Evolutionary conservation across 2,329 filamentous ascomycete genomes (phyloP).

Genomic region (Aspergillus hiratsukae): DNA sequence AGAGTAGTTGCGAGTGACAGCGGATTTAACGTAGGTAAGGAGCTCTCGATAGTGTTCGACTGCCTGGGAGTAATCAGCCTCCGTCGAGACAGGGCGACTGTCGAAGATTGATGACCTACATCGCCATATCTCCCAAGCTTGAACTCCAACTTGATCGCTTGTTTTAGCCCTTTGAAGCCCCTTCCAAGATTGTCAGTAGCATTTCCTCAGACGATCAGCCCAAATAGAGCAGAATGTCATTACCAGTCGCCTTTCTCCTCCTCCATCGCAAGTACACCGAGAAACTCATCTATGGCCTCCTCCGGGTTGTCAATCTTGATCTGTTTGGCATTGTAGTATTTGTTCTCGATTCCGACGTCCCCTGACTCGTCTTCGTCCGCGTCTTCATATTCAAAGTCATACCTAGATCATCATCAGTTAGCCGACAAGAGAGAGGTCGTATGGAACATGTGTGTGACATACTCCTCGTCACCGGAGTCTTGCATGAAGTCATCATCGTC

Average conservation of each 20-base stretch:
- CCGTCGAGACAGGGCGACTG: not conserved
- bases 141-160: constrained; percentile 96
- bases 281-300: constrained; percentile 85
- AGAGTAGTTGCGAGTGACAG: constrained; percentile 95
- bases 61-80: constrained; percentile 52
- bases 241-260: constrained; percentile 91
- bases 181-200: constrained; percentile 29
- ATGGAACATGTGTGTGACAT: constrained; percentile 24
- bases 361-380: constrained; percentile 83
- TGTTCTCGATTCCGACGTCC: constrained; percentile 96
- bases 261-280: constrained; percentile 80
- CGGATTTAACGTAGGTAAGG: constrained; percentile 93
- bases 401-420: constrained; percentile 46
- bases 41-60: constrained; percentile 91
- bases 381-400: constrained; percentile 97
- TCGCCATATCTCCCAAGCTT: constrained; percentile 82
- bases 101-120: constrained; percentile 45
- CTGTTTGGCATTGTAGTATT: constrained; percentile 99
- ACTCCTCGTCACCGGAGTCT: constrained; percentile 84
- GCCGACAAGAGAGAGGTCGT: constrained; percentile 4
- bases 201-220: constrained; percentile 12
- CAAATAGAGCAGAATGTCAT: constrained; percentile 4
- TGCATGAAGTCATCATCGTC: constrained; percentile 92
- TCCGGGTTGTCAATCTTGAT: constrained; percentile 82
- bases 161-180: constrained; percentile 96